Base-by-base conservation (phyloP, 2,329 filamentous ascomycete species). In the Beauveria bassiana region DNA sequence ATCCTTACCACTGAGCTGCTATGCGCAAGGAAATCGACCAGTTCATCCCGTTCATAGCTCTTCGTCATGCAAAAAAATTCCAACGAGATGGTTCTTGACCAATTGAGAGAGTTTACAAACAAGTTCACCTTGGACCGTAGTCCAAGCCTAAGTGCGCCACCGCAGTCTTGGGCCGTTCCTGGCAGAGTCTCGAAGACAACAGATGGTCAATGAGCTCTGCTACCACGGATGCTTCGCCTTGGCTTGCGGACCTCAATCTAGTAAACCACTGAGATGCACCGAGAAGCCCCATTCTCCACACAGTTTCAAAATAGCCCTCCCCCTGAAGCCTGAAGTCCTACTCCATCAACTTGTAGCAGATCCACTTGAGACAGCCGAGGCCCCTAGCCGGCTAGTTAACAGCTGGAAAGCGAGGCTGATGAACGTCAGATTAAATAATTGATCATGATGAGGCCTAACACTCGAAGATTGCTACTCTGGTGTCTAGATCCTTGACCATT, bases 341-440 rank as follows among this genome's bases (percentile, higher is more conserved):
- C 31, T 34, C 31, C 31, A 34, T 50, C 50, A 38, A 28, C 55
- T 57, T 31, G 28, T 47, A 14, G 26, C 54, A 47, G 54, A 57
- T 57, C 54, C 43, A 57, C 43, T 38, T 26, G 54, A 57, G 54
- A 57, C 54, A n/a, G 22, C 51, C 51, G 38, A 42, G 51, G 51
- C 22, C 51, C 40, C 40, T 43, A 31, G 38, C 31, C 31, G 38
- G n/a, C 20, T 2, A 34, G 31, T 34, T 34, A 12, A 34, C 31
- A 5, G 12, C 31, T 34, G 31, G 31, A 34, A 5, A 34, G 31
- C 31, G 31, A 34, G 31, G 31, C 31, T 34, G 10, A 34, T 34
- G 31, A 34, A 34, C 5, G 31, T 34, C 31, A 34, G 31, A 34
- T 14, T 2, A 34, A 34, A 14, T 5, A 34, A 34, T 34, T 34